Conservation (phyloP, 2,329 filamentous ascomycete genomes). For the Aspergillus piperis region DNA sequence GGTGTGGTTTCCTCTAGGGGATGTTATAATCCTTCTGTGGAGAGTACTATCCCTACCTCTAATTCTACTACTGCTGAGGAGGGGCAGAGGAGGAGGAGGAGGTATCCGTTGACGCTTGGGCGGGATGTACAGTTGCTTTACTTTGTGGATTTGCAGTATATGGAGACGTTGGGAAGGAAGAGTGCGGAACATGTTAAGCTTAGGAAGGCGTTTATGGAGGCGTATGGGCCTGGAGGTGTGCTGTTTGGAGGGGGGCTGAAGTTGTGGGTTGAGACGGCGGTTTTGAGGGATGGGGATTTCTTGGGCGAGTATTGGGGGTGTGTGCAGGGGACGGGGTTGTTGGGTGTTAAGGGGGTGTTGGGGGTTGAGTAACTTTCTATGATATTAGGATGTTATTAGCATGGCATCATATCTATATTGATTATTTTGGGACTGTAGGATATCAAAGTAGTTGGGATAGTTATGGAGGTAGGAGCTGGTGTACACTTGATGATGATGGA, state of each 20-base stretch:
- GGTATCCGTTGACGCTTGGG: constrained; percentile 12
- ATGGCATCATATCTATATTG: too few relatives aligned
- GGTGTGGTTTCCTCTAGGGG: constrained; percentile 14
- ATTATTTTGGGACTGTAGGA: too few relatives aligned
- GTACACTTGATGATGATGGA: too few relatives aligned
- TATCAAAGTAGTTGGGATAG: too few relatives aligned
- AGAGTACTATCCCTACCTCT: too few relatives aligned
- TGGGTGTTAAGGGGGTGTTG: neutral
- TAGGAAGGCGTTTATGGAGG: constrained; percentile 12
- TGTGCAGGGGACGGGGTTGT: constrained; percentile 19
- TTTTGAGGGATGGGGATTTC: constrained; percentile 16
- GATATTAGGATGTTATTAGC: too few relatives aligned
- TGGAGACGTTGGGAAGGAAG: constrained; percentile 16
- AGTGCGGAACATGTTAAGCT: constrained; percentile 17
- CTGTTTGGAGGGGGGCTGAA: constrained; percentile 9
- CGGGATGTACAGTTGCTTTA: constrained; percentile 21
- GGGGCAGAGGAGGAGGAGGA: neutral
- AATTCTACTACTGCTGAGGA: neutral
- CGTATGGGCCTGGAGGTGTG: constrained; percentile 15
- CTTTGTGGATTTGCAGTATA: constrained; percentile 20
- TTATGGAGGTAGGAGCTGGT: too few relatives aligned
- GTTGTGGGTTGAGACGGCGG: constrained; percentile 22
- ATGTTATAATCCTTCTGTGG: constrained; percentile 13
- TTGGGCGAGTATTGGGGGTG: constrained; percentile 25
- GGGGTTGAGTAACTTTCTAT: neutral